These are phyloP conservation scores for Phytophthora citricola DNA, from an alignment of 352 stramenopile genomes.

Conservation along the genomic window DNA sequence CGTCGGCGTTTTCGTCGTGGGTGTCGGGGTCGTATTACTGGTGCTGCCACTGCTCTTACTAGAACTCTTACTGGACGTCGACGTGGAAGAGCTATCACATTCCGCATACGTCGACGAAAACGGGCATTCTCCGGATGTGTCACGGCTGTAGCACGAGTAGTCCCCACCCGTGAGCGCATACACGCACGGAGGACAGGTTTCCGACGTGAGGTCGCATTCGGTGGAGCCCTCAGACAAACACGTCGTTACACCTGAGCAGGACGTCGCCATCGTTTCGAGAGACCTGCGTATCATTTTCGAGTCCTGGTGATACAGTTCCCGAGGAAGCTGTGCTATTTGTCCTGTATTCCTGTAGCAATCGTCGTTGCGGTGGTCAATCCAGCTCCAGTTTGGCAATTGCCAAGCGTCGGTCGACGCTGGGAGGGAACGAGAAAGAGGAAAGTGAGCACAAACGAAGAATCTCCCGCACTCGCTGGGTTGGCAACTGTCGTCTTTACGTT, in stretches of 20 bases:
- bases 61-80: slow-evolving; percentile 10
- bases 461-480: slow-evolving; percentile 9
- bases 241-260: slow-evolving; percentile 46
- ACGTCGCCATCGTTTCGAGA: slow-evolving; percentile 20
- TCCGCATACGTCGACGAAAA: slow-evolving; percentile 36
- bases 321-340: slow-evolving; percentile 12
- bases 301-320: neutral
- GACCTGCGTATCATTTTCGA: slow-evolving; percentile 30
- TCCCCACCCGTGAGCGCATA: slow-evolving; percentile 65
- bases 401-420: slow-evolving; percentile 20
- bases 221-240: slow-evolving; percentile 70
- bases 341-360: slow-evolving; percentile 14
- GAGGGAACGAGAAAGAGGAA: slow-evolving; percentile 36
- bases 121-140: slow-evolving; percentile 27
- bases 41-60: slow-evolving; percentile 5
- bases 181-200: slow-evolving; percentile 65
- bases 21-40: slow-evolving; percentile 4
- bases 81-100: slow-evolving; percentile 24
- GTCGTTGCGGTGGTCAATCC: slow-evolving; percentile 1
- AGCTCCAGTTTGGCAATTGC: slow-evolving; percentile 6
- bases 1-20: slow-evolving; percentile 17
- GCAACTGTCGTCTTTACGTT: slow-evolving; percentile 30
- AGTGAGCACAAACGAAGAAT: slow-evolving; percentile 16
- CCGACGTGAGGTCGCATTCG: slow-evolving; percentile 50
- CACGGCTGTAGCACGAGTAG: slow-evolving; percentile 72